Conservation (phyloP, 2,329 filamentous ascomycete genomes). For the Orbilia javanica region DNA sequence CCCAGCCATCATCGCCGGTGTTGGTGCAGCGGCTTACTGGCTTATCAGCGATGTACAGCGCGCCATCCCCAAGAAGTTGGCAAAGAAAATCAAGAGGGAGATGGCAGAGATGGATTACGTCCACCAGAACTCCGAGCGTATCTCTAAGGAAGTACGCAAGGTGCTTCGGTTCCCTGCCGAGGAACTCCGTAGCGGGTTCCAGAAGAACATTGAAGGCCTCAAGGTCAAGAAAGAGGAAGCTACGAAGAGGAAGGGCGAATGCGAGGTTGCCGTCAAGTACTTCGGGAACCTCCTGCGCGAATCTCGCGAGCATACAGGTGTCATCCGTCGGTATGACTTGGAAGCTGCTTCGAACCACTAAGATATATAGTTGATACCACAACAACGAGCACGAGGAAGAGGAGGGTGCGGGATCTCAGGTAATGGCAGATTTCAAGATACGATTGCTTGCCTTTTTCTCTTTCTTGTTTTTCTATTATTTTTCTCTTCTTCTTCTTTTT, state of each 20-base stretch:
- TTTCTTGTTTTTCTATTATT: constrained; percentile 15
- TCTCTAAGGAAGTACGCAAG: constrained; percentile 86
- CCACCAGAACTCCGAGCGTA: constrained; percentile 86
- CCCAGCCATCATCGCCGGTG: constrained; percentile 84
- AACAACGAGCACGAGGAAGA: not conserved
- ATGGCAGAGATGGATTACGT: constrained; percentile 90
- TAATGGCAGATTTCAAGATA: constrained; percentile 24
- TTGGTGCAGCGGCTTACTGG: constrained; percentile 79
- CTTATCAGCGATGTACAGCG: constrained; percentile 83
- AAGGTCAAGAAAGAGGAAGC: constrained; percentile 83
- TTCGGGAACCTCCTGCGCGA: constrained; percentile 85
- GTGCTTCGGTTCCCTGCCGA: constrained; percentile 89
- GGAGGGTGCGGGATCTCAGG: constrained; percentile 3
- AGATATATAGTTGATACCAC: not conserved
- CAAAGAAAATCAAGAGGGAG: constrained; percentile 83
- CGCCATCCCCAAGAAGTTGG: constrained; percentile 86
- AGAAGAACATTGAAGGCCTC: constrained; percentile 87
- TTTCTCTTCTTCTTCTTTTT: not conserved
- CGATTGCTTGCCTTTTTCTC: not conserved
- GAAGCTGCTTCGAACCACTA: constrained; percentile 63
- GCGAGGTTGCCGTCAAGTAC: constrained; percentile 88
- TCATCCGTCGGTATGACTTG: constrained; percentile 70
- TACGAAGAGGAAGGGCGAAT: constrained; percentile 82
- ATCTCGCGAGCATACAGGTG: constrained; percentile 68
- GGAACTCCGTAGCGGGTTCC: constrained; percentile 84